Base-by-base conservation (phyloP, 2,329 filamentous ascomycete species). In the Monilinia laxa region DNA sequence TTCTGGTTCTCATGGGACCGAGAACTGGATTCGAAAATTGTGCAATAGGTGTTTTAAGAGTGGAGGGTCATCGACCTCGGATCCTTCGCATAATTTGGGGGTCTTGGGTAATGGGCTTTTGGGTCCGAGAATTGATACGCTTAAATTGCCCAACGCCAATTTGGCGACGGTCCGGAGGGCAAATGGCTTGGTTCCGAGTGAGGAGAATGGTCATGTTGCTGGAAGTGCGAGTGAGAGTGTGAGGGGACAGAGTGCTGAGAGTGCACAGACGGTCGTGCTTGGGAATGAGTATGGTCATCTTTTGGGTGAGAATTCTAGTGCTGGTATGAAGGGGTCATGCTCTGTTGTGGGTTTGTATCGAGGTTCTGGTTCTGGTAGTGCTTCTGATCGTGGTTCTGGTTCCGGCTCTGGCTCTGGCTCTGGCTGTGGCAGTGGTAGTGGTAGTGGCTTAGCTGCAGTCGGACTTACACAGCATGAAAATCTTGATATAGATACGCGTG, bases 91-190 rank as follows among this genome's bases (percentile, higher is more conserved):
- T 5, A 16, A 9, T 35, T 28, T 10, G 14, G n/a, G 20, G 16
- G 3, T 35, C 20, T 2, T 55, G 4, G 58, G 28, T 1, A 38
- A 23, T 35, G 57, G 57, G 1, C 9, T 25, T 31, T 9, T 11
- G 6, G 9, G 28, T 2, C 51, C 51, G 4, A 42, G 64, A 6
- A 62, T 66, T 28, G 57, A 60, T n/a, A 55, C 64, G n/a, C 40
- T 66, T 12, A 51, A 47, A 38, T 55, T 66, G 23, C 64, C 64
- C 5, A 59, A 35, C 16, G 28, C 49, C 3, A 35, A 42, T 11
- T 40, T 66, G n/a, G 49, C 23, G 18, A 66, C 57, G 9, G 64
- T 66, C 1, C 45, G 64, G 28, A 62, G 58, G 51, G 49, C 57
- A 23, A 62, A 20, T 35, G 64, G 64, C 3, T 38, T 66, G 11